Evolutionary conservation across 169 alveolate genomes (phyloP).

Genomic region (Plasmodium vivax): DNA sequence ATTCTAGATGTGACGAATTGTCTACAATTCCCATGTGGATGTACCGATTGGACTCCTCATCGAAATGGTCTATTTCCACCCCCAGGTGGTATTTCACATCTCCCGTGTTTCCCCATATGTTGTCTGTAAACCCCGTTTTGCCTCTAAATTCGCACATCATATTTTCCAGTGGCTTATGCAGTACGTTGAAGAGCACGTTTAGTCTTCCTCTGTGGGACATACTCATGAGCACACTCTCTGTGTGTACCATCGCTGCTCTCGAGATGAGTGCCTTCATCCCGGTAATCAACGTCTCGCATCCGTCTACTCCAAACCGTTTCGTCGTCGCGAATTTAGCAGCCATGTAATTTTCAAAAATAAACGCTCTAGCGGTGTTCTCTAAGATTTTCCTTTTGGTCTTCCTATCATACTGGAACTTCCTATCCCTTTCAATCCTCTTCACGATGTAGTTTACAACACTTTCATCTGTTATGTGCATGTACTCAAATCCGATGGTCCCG

Average conservation of each 20-base stretch:
- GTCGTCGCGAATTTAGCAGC: slow-evolving; percentile 90
- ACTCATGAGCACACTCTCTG: slow-evolving; percentile 91
- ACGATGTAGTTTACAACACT: slow-evolving; percentile 78
- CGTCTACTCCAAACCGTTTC: slow-evolving; percentile 95
- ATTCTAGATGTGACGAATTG: slow-evolving; percentile 96
- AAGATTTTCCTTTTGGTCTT: slow-evolving; percentile 68
- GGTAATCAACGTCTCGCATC: slow-evolving; percentile 90
- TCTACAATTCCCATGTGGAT: slow-evolving; percentile 88
- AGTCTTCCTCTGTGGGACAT: slow-evolving; percentile 98
- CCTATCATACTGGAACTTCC: slow-evolving; percentile 56
- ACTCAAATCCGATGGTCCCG: slow-evolving; percentile 80
- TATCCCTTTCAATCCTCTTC: slow-evolving; percentile 76
- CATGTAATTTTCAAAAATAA: slow-evolving; percentile 80
- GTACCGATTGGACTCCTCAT: slow-evolving; percentile 81
- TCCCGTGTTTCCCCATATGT: slow-evolving; percentile 88
- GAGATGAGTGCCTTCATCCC: slow-evolving; percentile 84
- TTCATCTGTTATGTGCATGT: slow-evolving; percentile 78
- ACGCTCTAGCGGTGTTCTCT: slow-evolving; percentile 78
- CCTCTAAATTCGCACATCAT: slow-evolving; percentile 92
- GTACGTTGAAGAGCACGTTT: slow-evolving; percentile 91
- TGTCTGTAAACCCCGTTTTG: slow-evolving; percentile 79
- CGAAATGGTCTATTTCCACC: slow-evolving; percentile 81
- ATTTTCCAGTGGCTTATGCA: slow-evolving; percentile 91
- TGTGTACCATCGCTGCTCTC: slow-evolving; percentile 79
- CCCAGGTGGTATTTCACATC: slow-evolving; percentile 97